Conservation (phyloP, 1,284 basidiomycete species). For the Phellinidium pouzarii region DNA sequence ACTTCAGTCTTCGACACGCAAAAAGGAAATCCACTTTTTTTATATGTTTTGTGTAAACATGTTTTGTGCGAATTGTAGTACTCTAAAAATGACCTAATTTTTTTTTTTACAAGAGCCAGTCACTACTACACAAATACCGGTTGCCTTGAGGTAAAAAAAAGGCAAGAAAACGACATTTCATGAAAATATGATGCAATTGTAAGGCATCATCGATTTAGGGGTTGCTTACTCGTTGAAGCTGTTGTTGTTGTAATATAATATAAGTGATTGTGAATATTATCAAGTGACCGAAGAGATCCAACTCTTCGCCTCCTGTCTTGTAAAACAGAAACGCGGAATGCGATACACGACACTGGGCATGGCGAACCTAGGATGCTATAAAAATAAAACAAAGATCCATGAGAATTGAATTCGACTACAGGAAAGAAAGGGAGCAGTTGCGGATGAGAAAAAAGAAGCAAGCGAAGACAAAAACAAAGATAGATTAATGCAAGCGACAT, state of each 20-base stretch:
- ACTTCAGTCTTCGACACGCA: too few relatives aligned
- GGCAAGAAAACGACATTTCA: too few relatives aligned
- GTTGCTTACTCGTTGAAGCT: neutral
- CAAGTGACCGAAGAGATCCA: neutral
- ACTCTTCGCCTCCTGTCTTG: neutral
- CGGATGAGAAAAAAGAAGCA: neutral
- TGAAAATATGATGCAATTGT: too few relatives aligned
- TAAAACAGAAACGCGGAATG: neutral
- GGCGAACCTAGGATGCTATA: constrained; percentile 4
- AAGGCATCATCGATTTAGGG: neutral
- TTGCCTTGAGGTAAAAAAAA: too few relatives aligned
- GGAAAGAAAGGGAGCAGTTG: neutral
- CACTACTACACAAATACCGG: too few relatives aligned
- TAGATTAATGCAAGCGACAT: neutral
- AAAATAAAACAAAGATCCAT: neutral
- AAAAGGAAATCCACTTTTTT: too few relatives aligned
- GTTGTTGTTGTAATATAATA: neutral
- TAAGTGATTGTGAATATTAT: neutral
- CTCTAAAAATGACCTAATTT: too few relatives aligned
- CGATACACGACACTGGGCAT: neutral
- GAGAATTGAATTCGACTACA: neutral
- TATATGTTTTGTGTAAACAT: too few relatives aligned
- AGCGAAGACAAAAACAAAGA: neutral
- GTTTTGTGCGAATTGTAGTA: too few relatives aligned
- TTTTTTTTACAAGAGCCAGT: too few relatives aligned